phyloP scores from a whole-genome alignment of 805 yeast species.

The Tetrapisispora arboricola region DNA sequence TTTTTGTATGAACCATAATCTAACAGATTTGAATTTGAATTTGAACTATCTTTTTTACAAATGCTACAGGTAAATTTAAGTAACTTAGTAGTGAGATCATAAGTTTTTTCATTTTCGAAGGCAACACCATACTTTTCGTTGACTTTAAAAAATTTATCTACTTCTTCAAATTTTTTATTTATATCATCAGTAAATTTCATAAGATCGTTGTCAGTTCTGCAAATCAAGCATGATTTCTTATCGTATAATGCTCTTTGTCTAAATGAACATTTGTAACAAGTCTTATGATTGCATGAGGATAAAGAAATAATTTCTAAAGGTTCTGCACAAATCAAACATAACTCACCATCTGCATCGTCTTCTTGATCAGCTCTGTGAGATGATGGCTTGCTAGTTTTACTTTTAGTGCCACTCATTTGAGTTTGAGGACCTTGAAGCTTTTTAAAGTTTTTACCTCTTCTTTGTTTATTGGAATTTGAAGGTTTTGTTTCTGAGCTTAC shows the following conservation, averaged over 20 bases:
- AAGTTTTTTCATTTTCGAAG: slow-evolving; percentile 47
- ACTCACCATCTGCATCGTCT: slow-evolving; percentile 32
- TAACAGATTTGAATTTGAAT: slow-evolving; percentile 12
- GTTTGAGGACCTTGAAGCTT: slow-evolving; percentile 18
- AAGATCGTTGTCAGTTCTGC: slow-evolving; percentile 59
- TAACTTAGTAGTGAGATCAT: slow-evolving; percentile 39
- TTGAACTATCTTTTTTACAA: slow-evolving; percentile 21
- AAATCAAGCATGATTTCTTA: slow-evolving; percentile 68
- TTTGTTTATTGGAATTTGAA: not conserved
- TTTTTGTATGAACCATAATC: slow-evolving; percentile 42
- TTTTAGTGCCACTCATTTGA: slow-evolving; percentile 1
- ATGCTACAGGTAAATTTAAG: slow-evolving; percentile 49
- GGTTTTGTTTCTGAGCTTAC: not conserved
- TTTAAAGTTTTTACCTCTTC: slow-evolving; percentile 4
- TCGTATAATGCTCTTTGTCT: slow-evolving; percentile 73
- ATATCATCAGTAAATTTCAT: slow-evolving; percentile 48
- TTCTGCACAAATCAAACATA: slow-evolving; percentile 82
- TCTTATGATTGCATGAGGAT: slow-evolving; percentile 74
- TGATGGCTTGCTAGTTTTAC: not conserved
- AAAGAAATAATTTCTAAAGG: slow-evolving; percentile 51
- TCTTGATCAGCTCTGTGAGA: too few species aligned
- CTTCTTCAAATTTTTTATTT: slow-evolving; percentile 31
- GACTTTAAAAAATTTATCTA: slow-evolving; percentile 27
- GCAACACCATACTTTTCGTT: slow-evolving; percentile 38
- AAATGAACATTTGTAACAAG: slow-evolving; percentile 75